These are phyloP conservation scores for Talaromyces sp. DNA, from an alignment of 2,329 filamentous ascomycete species.

Conservation along the genomic window DNA sequence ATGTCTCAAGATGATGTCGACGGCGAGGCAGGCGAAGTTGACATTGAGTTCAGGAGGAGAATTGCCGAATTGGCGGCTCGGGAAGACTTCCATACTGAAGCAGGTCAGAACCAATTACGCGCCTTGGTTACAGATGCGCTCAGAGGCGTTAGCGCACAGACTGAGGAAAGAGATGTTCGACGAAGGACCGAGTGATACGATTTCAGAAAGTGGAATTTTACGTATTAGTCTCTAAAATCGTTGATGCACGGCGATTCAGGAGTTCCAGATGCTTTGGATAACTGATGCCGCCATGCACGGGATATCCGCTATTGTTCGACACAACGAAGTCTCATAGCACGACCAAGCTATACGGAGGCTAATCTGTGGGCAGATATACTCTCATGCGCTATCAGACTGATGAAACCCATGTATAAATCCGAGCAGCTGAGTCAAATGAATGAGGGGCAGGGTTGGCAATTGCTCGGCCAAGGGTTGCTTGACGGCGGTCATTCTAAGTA, in stretches of 20 bases:
- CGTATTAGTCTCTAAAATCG: neutral
- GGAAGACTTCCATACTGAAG: conserved; percentile 76
- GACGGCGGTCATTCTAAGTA: neutral
- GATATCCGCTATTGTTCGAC: too few relatives aligned
- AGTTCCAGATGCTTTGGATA: too few relatives aligned
- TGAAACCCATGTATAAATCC: neutral
- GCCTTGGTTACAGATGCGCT: conserved; percentile 78
- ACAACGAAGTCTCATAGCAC: neutral
- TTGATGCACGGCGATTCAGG: neutral
- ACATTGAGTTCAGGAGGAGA: conserved; percentile 76
- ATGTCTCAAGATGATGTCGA: conserved; percentile 58
- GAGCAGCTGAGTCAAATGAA: neutral
- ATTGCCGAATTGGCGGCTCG: conserved; percentile 86
- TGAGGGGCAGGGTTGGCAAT: too few relatives aligned
- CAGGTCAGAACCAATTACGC: conserved; percentile 74
- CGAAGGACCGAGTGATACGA: conserved; percentile 55
- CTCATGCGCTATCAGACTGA: neutral
- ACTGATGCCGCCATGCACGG: too few relatives aligned
- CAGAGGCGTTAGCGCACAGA: conserved; percentile 59
- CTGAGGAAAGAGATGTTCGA: conserved; percentile 61
- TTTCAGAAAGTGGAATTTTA: neutral
- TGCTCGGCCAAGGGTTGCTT: neutral
- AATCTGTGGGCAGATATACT: neutral
- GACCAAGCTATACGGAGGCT: neutral
- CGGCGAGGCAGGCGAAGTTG: conserved; percentile 61